Evolutionary conservation across 2,329 filamentous ascomycete species (phyloP), one percentile per base, ranked within the genome.

Genomic region (Hypoxylon sp.): DNA sequence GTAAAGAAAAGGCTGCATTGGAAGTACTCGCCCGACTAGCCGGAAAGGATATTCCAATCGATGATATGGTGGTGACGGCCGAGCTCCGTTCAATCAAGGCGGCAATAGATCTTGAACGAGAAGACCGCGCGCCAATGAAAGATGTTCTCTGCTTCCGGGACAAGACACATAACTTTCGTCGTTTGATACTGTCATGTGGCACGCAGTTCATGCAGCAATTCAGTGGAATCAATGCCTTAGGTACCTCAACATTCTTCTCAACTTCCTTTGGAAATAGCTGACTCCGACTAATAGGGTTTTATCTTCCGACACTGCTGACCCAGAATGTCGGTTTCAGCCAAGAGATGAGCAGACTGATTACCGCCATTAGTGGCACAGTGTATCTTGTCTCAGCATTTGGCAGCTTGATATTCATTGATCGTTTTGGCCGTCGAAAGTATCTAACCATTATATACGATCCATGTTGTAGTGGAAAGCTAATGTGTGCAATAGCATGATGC

Each of bases 21-120:
- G 78, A 82, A 5, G 84, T 87, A 3, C 82, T 92, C 63, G 83
- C 85, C 6, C 86, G 85, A 67, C 88, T 87, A 83, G 84, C 17
- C 80, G 88, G 70, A 83, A 66, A 66, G n/a, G 55, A 50, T 29
- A 52, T 61, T 6, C 42, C 66, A 3, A 69, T 74, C 1, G 65
- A 77, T 2, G 75, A 79, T 42, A 64, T 71, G 0, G 62, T 72
- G 0, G 78, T 82, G 1, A 73, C 70, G 1, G 71, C 74, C 3
- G 79, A 82, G 55, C 80, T 77, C 48, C 74, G 78, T 4, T 80
- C 78, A 2, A 83, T 82, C 55, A 76, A 76, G 46, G 72, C 75
- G 0, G 76, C 80, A 2, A 78, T 82, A 10, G 73, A 76, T 5
- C 69, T 79, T 37, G 81, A 82, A 73, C 74, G 78, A 42, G 74